Evolutionary conservation across 2,329 filamentous ascomycete genomes (phyloP), one percentile per base, ranked within the genome.

Genomic region (Cucurbitaria berberidis): DNA sequence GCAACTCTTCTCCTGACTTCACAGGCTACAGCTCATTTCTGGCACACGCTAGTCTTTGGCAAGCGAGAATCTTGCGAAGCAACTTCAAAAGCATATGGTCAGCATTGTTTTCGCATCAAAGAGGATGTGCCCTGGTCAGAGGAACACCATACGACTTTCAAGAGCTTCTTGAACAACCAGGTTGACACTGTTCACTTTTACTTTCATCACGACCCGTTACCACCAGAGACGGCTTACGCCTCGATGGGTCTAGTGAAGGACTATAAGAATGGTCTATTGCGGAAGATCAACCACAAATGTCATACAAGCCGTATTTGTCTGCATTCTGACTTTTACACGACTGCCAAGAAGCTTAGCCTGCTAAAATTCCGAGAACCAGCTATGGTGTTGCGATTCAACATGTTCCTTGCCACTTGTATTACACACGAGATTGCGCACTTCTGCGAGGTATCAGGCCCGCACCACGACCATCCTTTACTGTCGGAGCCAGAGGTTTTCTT

Each of bases 341-440:
- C 72, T 2, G 74, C 74, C 10, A 75, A 74, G 57, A 74, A 74
- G 44, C 62, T 76, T 15, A 74, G 70, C 48, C 16, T 74, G 1
- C 36, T 76, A 24, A 67, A 66, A 32, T 75, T 72, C 49, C 70
- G 71, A 15, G 74, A 76, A 29, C 74, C 73, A 6, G 73, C 72
- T 3, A 75, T 75, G 73, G 74, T 76, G 0, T 45, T 77, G 19
- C 72, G 74, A 11, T 77, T 75, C 63, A 75, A 76, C 36, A 61
- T 77, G 27, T 76, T 76, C 47, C 60, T 76, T 2, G 74, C 74
- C 10, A 68, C 74, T 7, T 75, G 72, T 36, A 55, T 77, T 7
- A 64, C 64, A 4, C 74, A 77, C 36, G 74, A 77, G 53, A 65
- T 77, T 49, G 73, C 74, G 27, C 74, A 77, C 53, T 76, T 76